Base-by-base conservation (phyloP, 23 red algal genomes). In the Gracilaria gracilis region DNA sequence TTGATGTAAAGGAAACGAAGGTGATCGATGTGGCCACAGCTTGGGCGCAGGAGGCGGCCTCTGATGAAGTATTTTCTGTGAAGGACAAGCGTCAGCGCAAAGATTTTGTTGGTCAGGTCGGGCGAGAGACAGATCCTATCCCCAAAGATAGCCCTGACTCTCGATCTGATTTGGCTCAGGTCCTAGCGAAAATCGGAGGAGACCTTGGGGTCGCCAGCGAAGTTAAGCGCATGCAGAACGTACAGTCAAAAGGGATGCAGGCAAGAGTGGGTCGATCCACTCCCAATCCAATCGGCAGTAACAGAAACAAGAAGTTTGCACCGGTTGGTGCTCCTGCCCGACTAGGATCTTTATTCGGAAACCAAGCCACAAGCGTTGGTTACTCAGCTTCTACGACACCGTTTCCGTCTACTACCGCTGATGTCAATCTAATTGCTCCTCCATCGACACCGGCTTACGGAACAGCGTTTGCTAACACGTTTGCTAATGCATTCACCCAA, bases 61-160 rank as follows among this genome's bases (percentile, higher is more conserved):
- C 74, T 4, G 87, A 90, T 67, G 46, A 90, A 80, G 87, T 90
- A 34, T 90, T 90, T 81, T 79, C 87, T 15, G 61, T 53, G 19
- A 47, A 39, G 29, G 73, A 80, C 23, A 27, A 75, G 55, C 42
- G 87, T 24, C 48, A 34, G 34, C 27, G 76, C 0, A 46, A 31
- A 23, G 53, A 59, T 62, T 50, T 74, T 40, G 57, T 90, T 46
- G 87, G 74, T 28, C 25, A 79, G 46, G 31, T 58, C 29, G 87
- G 51, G n/a, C 74, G 59, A 53, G 48, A 61, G 39, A 57, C 51
- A 16, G 20, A 36, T 31, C 87, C 55, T 32, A 58, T 71, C 25
- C 32, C 59, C 9, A 51, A 81, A 42, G 64, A 75, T 62, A 74
- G 32, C 19, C 71, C 74, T 31, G 51, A 79, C 28, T 81, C 87